Evolutionary conservation across 495 filamentous ascomycete species (phyloP).

Genomic region (Schizothecium vesticola): DNA sequence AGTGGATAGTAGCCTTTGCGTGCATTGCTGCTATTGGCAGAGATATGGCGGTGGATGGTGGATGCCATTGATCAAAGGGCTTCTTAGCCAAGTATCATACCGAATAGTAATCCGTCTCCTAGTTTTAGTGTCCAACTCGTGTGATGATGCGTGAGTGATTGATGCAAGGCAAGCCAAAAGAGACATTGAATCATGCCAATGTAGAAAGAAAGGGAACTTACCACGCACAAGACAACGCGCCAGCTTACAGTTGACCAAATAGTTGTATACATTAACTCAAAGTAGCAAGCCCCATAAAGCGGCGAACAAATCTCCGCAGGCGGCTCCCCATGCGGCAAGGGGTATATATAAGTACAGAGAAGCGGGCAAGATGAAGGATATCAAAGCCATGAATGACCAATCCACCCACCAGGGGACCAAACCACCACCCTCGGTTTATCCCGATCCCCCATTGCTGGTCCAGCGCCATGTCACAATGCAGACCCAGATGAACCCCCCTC

Average conservation of each 20-base stretch:
- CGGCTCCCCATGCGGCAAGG: not conserved
- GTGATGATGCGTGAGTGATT: not conserved
- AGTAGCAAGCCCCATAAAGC: not conserved
- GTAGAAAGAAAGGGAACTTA: not conserved
- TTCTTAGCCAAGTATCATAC: not conserved
- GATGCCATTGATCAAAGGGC: not conserved
- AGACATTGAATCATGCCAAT: too few species aligned
- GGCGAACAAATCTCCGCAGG: not conserved
- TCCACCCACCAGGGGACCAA: too few species aligned
- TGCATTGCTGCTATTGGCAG: not conserved
- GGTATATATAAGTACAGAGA: not conserved
- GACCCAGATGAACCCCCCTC: not conserved
- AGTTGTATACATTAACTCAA: not conserved
- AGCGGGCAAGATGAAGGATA: not conserved
- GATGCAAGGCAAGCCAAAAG: not conserved
- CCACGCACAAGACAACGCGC: too few species aligned
- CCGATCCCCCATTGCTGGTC: not conserved
- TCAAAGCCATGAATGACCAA: not conserved
- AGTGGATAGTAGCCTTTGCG: not conserved
- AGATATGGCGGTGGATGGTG: not conserved
- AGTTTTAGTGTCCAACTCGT: not conserved
- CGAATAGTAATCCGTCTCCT: not conserved
- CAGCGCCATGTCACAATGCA: not conserved
- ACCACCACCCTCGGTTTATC: too few species aligned
- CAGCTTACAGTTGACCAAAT: not conserved